Evolutionary conservation across 129 eudicot genomes (phyloP).

Genomic region (Artemisia tridentata): DNA sequence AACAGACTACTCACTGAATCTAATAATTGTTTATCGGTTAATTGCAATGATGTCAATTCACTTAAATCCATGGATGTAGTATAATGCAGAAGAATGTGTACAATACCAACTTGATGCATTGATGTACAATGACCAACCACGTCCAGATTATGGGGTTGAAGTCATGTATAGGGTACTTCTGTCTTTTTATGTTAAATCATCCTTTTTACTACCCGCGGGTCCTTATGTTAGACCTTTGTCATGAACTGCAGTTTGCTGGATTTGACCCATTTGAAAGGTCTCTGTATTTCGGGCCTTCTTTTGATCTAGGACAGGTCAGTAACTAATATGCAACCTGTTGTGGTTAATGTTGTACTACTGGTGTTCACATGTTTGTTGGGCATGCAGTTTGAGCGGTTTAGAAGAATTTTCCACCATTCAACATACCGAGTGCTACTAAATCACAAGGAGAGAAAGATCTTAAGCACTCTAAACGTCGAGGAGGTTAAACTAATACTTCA

Average conservation of each 20-base stretch:
- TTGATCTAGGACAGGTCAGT: conserved; percentile 95
- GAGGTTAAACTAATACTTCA: conserved; percentile 47
- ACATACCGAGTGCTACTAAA: conserved; percentile 79
- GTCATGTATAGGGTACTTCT: conserved; percentile 87
- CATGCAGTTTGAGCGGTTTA: conserved; percentile 79
- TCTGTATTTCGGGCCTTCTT: conserved; percentile 86
- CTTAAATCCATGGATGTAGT: conserved; percentile 43
- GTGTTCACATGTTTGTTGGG: background rate
- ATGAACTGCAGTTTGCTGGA: conserved; percentile 82
- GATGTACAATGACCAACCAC: conserved; percentile 94
- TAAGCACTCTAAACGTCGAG: conserved; percentile 70
- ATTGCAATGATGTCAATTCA: conserved; percentile 8
- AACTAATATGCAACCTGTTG: conserved; percentile 9
- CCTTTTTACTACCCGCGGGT: background rate
- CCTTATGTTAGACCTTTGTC: conserved; percentile 2
- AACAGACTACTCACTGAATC: background rate
- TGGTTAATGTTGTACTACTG: background rate
- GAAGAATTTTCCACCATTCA: conserved; percentile 91
- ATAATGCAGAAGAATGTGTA: conserved; percentile 90
- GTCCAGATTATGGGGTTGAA: conserved; percentile 90
- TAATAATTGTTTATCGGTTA: background rate
- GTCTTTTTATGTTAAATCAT: background rate
- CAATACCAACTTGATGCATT: conserved; percentile 86
- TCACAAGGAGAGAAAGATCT: conserved; percentile 82
- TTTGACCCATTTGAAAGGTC: conserved; percentile 97